Evolutionary conservation across 176 grass and related monocot species (phyloP).

Genomic region (Hyparrhenia diplandra): DNA sequence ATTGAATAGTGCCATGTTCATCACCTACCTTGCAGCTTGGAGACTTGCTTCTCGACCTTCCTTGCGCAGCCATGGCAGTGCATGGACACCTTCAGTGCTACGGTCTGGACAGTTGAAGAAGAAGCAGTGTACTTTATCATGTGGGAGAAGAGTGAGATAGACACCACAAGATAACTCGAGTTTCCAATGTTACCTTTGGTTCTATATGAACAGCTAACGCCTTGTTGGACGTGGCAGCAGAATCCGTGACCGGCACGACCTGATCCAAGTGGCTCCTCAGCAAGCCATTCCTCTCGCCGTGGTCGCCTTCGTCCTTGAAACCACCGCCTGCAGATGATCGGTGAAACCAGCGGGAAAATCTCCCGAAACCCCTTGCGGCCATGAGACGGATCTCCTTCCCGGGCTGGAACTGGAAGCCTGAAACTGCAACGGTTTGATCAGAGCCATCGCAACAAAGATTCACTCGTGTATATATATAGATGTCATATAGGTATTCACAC

Average conservation of each 20-base stretch:
- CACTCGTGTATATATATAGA: background rate
- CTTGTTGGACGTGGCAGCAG: background rate
- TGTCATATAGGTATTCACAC: background rate
- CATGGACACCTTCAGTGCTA: constrained; percentile 81
- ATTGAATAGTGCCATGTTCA: background rate
- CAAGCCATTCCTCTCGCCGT: constrained; percentile 52
- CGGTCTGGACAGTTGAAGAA: constrained; percentile 45
- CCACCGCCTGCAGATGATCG: constrained; percentile 21
- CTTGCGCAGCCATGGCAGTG: constrained; percentile 87
- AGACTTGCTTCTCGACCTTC: constrained; percentile 90
- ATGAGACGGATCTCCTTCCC: background rate
- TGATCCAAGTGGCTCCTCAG: constrained; percentile 64
- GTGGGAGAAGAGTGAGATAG: background rate
- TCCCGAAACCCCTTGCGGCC: constrained; percentile 30
- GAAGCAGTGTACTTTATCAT: background rate
- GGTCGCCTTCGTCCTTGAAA: constrained; percentile 27
- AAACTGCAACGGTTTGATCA: background rate
- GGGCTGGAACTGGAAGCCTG: background rate
- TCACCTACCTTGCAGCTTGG: constrained; percentile 71
- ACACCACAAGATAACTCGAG: background rate
- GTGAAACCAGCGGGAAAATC: constrained; percentile 45
- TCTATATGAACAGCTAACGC: constrained; percentile 40
- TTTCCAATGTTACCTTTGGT: constrained; percentile 42
- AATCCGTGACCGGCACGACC: constrained; percentile 50
- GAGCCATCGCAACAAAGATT: background rate